Base-by-base conservation (phyloP, 495 filamentous ascomycete genomes). In the Hypoxylon rickii region DNA sequence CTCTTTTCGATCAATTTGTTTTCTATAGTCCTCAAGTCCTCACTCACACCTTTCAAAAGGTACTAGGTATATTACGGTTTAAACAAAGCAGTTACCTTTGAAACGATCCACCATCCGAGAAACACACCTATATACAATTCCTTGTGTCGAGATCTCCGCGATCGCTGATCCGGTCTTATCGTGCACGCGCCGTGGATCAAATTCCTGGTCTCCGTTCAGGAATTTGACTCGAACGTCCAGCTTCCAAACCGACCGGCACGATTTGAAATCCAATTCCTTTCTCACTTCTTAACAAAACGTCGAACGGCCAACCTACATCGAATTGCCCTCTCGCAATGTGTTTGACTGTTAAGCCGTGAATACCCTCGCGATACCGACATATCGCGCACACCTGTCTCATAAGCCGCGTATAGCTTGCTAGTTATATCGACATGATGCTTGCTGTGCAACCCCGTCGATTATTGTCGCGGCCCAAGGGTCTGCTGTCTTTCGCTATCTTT, bases 361-460 rank as follows among this genome's bases (percentile, higher is more conserved):
- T 37, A 4, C 46, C 16, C 29, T 48, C 42, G 48, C 52, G 59
- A 57, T 63, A 52, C 12, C 33, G 44, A 57, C 20, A 17, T 41
- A 41, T 53, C 49, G 53, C 44, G 16, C 34, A 47, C 7, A 11
- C 36, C 13, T 10, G 13, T 15, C 12, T 16, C 31, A 5, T 32
- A 48, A 43, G 20, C 42, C 36, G 32, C 48, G 13, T 49, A 52
- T 42, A n/a, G n/a, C 20, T 34, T 11, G 38, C 42, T 20, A 51
- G 43, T 33, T 18, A 16, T n/a, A 40, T 36, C 31, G 47, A 36
- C 33, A 58, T 51, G 45, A 62, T 72, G 69, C 57, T 73, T 21
- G 73, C 73, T 44, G 58, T 65, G 19, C 71, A 74, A 51, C 58
- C 69, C n/a, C 71, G 70, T 67, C 84, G 75, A 67, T 85, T 63